phyloP scores from a whole-genome alignment of 2,329 filamentous ascomycete species.

The Xylariales sp. region DNA sequence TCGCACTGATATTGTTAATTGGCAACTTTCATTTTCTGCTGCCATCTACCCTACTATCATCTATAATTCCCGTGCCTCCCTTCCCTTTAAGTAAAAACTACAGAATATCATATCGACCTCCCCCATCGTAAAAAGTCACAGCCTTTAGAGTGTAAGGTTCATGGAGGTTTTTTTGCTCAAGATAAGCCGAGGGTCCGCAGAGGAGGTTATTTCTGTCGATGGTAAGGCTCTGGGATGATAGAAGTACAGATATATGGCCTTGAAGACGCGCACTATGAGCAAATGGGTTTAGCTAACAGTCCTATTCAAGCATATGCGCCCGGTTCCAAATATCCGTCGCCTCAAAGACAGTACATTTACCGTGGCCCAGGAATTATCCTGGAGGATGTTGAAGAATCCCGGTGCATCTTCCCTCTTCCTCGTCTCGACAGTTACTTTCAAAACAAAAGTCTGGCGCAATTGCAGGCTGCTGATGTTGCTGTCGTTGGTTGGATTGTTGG shows the following conservation, averaged over 20 bases:
- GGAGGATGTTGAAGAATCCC: slow-evolving; percentile 26
- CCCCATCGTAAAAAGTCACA: too few species aligned
- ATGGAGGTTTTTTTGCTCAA: slow-evolving; percentile 61
- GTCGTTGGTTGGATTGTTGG: slow-evolving; percentile 39
- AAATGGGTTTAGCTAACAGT: slow-evolving; percentile 55
- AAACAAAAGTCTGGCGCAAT: slow-evolving; percentile 30
- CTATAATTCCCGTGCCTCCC: slow-evolving; percentile 64
- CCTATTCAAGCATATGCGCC: slow-evolving; percentile 39
- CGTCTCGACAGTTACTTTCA: slow-evolving; percentile 58
- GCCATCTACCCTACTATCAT: too few species aligned
- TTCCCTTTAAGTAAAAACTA: slow-evolving; percentile 62
- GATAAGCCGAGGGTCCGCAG: slow-evolving; percentile 58
- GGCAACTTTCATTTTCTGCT: slow-evolving; percentile 54
- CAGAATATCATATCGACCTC: too few species aligned
- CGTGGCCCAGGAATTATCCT: too few species aligned
- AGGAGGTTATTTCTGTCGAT: slow-evolving; percentile 60
- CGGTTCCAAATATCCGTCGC: slow-evolving; percentile 48
- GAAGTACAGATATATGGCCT: slow-evolving; percentile 81
- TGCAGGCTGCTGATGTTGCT: slow-evolving; percentile 13
- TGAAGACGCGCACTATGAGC: slow-evolving; percentile 69
- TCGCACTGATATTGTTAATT: too few species aligned
- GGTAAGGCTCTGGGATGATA: slow-evolving; percentile 58
- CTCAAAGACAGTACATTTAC: slow-evolving; percentile 54
- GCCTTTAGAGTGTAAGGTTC: slow-evolving; percentile 46
- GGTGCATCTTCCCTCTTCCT: slow-evolving; percentile 48